Evolutionary conservation across 2,329 filamentous ascomycete genomes (phyloP).

Genomic region (Myriosclerotinia curreyana): DNA sequence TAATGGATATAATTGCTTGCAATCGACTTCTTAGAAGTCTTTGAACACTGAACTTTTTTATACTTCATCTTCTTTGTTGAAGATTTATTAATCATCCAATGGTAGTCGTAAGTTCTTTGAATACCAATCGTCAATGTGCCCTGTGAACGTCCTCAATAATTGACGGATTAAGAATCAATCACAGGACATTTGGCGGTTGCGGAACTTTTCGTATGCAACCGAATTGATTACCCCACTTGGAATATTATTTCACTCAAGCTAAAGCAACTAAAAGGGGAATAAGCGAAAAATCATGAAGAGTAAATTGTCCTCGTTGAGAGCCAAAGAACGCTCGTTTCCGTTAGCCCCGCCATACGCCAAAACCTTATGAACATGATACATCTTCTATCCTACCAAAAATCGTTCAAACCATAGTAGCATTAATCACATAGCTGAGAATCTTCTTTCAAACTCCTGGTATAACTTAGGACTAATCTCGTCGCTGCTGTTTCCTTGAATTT

Average conservation of each 20-base stretch:
- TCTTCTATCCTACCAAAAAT: constrained; percentile 8
- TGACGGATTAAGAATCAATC: neutral
- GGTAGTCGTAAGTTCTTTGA: neutral
- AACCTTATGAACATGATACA: constrained; percentile 8
- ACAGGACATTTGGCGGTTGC: neutral
- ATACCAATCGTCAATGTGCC: neutral
- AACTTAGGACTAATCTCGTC: constrained; percentile 95
- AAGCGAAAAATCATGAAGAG: constrained; percentile 6
- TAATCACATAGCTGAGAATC: constrained; percentile 52
- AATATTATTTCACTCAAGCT: neutral
- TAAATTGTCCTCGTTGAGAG: neutral
- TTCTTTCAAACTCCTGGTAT: constrained; percentile 73
- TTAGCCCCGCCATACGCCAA: constrained; percentile 5
- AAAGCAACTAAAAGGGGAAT: neutral
- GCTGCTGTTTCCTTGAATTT: constrained; percentile 82
- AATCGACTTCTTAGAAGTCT: neutral
- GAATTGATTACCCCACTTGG: neutral
- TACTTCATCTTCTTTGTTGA: neutral
- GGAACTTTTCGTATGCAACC: neutral
- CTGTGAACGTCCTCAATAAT: neutral
- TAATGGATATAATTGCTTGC: neutral
- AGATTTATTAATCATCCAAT: neutral
- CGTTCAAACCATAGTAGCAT: neutral
- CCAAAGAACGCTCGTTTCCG: neutral
- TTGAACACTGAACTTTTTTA: neutral